Evolutionary conservation across 108 stramenopile species (phyloP), one percentile per base, ranked within the genome.

Genomic region (Fistulifera pelliculosa): DNA sequence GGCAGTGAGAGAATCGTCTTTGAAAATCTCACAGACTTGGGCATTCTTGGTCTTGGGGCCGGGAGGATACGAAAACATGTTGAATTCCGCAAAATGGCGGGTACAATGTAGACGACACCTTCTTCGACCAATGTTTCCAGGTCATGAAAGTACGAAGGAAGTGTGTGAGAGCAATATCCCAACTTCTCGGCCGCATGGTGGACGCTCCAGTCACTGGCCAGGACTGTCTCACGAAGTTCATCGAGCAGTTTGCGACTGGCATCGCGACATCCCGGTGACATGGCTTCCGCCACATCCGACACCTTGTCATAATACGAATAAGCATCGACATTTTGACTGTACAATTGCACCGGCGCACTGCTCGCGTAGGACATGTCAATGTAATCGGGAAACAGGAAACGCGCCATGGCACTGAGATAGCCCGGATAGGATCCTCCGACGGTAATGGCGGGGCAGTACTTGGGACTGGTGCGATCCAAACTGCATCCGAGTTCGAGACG

Each of bases 341-440:
- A 87, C 25, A 91, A 75, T 47, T 70, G 69, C 68, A 91, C 54
- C 1, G 90, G 90, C 17, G 90, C 90, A 18, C 70, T 70, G 4
- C 66, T 69, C 10, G 90, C 74, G 58, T 91, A 91, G 10, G 79
- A 66, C 39, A 81, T 80, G 48, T 91, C 90, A 0, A 85, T 74
- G 35, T 71, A 59, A 38, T 87, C 64, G 10, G 85, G 76, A 59
- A 74, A 70, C 39, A 64, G 42, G 17, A 87, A 45, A 1, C 90
- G 71, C 21, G 82, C 69, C 71, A 82, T 68, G 54, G 83, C 82
- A 13, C 70, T 61, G 18, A 91, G 58, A 61, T 81, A 91, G 14
- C 89, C 89, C 1, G 89, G 89, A 66, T 91, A 91, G 24, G 76
- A 78, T 18, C 89, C 89, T 22, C 83, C 85, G 10, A 78, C 79